phyloP scores from a whole-genome alignment of 2,329 filamentous ascomycete species.

The Colletotrichum lini region DNA sequence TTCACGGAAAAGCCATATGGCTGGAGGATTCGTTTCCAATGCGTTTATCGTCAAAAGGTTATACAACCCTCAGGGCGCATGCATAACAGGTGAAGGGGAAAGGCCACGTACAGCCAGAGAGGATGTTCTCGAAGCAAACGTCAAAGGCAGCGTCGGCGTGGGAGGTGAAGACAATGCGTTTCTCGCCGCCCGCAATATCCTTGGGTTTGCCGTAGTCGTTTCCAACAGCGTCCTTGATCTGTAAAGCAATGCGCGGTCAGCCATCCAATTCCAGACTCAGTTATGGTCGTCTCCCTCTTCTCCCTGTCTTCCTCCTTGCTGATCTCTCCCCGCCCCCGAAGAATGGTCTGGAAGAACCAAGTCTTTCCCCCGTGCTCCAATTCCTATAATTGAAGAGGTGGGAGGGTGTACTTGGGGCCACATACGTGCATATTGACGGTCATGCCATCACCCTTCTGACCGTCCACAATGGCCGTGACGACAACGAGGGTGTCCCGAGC shows the following conservation, averaged over 20 bases:
- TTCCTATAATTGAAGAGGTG: not conserved
- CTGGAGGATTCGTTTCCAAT: slow-evolving; percentile 28
- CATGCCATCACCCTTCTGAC: slow-evolving; percentile 92
- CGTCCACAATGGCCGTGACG: slow-evolving; percentile 90
- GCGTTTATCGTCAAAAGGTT: slow-evolving; percentile 18
- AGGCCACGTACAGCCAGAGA: slow-evolving; percentile 74
- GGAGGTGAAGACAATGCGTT: slow-evolving; percentile 93
- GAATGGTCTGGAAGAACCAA: not conserved
- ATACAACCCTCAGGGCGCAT: slow-evolving; percentile 1
- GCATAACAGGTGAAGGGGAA: not conserved
- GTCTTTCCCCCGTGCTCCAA: not conserved
- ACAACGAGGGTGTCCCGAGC: slow-evolving; percentile 93
- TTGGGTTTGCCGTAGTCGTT: slow-evolving; percentile 96
- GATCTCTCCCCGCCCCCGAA: not conserved
- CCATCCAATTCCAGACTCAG: not conserved
- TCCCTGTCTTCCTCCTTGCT: not conserved
- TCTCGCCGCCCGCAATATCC: slow-evolving; percentile 93
- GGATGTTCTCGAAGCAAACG: slow-evolving; percentile 93
- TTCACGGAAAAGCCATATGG: not conserved
- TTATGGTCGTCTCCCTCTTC: not conserved
- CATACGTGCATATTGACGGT: slow-evolving; percentile 91
- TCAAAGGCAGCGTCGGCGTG: slow-evolving; percentile 94
- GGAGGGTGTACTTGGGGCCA: slow-evolving; percentile 44
- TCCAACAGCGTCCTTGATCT: slow-evolving; percentile 96
- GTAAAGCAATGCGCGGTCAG: slow-evolving; percentile 41